Conservation (phyloP, 495 filamentous ascomycete genomes). For the Aspergillus saccharolyticus region DNA sequence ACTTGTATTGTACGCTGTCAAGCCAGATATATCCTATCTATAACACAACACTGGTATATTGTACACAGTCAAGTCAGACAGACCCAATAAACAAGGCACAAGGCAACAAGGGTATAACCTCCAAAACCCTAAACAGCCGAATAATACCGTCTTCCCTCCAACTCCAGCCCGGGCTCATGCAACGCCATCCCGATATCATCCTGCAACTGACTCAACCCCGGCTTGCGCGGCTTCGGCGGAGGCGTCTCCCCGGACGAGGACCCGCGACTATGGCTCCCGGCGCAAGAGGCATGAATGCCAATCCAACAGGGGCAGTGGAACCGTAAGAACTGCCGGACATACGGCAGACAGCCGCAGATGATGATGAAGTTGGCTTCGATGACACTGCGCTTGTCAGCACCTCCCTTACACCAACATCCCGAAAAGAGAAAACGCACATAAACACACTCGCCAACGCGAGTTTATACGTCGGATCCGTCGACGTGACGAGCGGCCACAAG, state of each 20-base stretch:
- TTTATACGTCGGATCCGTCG: slow-evolving; percentile 18
- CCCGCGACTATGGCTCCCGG: neutral
- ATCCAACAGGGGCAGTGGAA: slow-evolving; percentile 19
- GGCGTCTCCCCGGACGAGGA: slow-evolving; percentile 1
- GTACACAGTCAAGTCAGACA: no score
- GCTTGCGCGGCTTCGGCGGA: slow-evolving; percentile 9
- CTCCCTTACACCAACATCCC: no score
- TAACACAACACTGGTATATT: no score
- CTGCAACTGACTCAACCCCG: slow-evolving; percentile 10
- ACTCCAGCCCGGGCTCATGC: neutral
- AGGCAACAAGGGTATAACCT: no score
- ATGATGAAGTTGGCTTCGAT: slow-evolving; percentile 28
- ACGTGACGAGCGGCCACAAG: slow-evolving; percentile 16
- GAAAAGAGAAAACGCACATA: slow-evolving; percentile 13
- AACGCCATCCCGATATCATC: slow-evolving; percentile 16
- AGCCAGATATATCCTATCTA: no score
- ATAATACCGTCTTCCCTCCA: neutral
- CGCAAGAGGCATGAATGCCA: slow-evolving; percentile 5
- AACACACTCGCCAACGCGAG: slow-evolving; percentile 17
- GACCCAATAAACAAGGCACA: no score
- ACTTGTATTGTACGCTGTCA: no score
- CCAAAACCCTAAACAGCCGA: neutral
- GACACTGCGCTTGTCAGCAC: slow-evolving; percentile 7
- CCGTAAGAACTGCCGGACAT: slow-evolving; percentile 22
- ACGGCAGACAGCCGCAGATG: slow-evolving; percentile 24